Percentiles rank a stretch among this genome's conserved stretches.
These are phyloP conservation scores for Trichoderma brevicompactum DNA, from an alignment of 2,329 filamentous ascomycete species.

Conservation along the genomic window DNA sequence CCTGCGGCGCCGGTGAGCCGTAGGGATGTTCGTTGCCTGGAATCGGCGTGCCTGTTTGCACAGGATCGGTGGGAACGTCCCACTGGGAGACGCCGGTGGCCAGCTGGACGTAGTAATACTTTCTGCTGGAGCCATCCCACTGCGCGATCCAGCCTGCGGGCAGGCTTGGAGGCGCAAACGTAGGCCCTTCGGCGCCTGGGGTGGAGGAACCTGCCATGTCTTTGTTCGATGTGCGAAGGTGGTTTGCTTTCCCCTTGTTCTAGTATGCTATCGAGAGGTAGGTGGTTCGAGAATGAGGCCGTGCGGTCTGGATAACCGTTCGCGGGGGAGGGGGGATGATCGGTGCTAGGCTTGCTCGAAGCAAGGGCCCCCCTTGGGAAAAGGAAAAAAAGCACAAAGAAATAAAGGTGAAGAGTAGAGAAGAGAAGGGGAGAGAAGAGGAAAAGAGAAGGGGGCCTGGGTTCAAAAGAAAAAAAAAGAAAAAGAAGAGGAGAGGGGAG, in stretches of 20 bases:
- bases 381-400: neutral
- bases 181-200: conserved; percentile 62
- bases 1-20: conserved; percentile 58
- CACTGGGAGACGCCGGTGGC: conserved; percentile 74
- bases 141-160: conserved; percentile 71
- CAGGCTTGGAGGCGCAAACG: conserved; percentile 62
- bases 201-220: conserved; percentile 62
- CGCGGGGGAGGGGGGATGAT: conserved; percentile 21
- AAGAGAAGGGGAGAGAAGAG: conserved; percentile 4
- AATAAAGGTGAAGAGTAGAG: neutral
- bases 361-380: conserved; percentile 15
- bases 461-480: conserved; percentile 26
- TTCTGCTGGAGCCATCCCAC: conserved; percentile 66
- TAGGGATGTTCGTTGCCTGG: conserved; percentile 67
- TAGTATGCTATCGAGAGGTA: neutral
- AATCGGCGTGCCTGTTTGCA: conserved; percentile 61
- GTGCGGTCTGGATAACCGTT: conserved; percentile 24
- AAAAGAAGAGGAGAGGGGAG: conserved; percentile 30
- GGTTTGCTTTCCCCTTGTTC: neutral
- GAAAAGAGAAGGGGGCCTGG: neutral
- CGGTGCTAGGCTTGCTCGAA: conserved; percentile 8
- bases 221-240: conserved; percentile 1
- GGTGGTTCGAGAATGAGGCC: conserved; percentile 20
- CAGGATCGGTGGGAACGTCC: conserved; percentile 70
- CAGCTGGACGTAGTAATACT: conserved; percentile 74